These are phyloP conservation scores for Zygotorulaspora mrakii DNA, from an alignment of 1,139 yeast genomes.

Conservation along the genomic window DNA sequence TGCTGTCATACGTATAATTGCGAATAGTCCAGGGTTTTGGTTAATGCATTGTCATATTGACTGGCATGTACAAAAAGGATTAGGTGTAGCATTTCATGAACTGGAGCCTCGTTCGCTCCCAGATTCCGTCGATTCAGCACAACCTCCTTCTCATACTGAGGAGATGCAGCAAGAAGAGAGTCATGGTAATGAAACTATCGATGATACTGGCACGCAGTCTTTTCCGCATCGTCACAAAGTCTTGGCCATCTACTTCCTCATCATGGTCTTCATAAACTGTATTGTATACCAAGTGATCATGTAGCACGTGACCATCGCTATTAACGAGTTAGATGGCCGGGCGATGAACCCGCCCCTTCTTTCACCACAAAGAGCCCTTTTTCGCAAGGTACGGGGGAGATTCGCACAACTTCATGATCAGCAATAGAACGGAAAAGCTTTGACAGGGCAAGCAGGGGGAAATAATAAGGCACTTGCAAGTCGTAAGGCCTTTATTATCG, in stretches of 20 bases:
- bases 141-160: background rate
- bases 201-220: background rate
- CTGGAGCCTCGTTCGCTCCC: constrained; percentile 1
- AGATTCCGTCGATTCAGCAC: background rate
- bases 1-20: constrained; percentile 53
- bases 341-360: constrained; percentile 1
- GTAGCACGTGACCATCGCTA: constrained; percentile 3
- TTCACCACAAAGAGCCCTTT: background rate
- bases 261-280: constrained; percentile 18
- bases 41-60: constrained; percentile 78
- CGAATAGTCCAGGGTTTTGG: constrained; percentile 78
- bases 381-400: constrained; percentile 2
- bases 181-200: background rate
- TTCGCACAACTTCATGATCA: constrained; percentile 3
- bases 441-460: constrained; percentile 14
- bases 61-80: constrained; percentile 73
- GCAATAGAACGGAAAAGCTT: constrained; percentile 7
- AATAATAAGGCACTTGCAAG: background rate
- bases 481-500: background rate
- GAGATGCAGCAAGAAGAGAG: background rate
- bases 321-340: background rate
- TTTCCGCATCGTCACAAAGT: constrained; percentile 9
- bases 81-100: constrained; percentile 46
- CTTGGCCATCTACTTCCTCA: constrained; percentile 15
- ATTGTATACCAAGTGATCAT: constrained; percentile 14